Base-by-base conservation (phyloP, 2,329 filamentous ascomycete species). In the Fusarium nanum region DNA sequence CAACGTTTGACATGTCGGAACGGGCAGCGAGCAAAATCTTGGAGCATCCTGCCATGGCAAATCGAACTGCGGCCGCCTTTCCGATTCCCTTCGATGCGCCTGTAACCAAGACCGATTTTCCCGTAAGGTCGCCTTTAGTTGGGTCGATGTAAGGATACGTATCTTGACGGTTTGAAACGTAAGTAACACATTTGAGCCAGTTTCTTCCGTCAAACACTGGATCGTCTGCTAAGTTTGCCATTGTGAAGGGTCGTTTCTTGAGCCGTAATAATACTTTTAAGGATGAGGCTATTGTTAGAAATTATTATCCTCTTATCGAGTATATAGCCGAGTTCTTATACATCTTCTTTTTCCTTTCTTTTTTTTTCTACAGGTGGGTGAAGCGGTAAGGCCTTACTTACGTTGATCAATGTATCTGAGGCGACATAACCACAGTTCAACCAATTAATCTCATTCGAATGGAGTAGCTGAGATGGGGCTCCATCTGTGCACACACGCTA, bases 21-120 rank as follows among this genome's bases (percentile, higher is more conserved):
- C 88, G 84, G 0, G 87, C 87, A 5, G 79, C 82, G 6, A 90
- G 78, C 11, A 84, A 83, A 58, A 91, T 86, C 27, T 77, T 75
- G 0, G 83, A 81, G 18, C 83, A 85, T 4, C 85, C 84, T 4
- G 87, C 87, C 64, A 78, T 80, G 11, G 87, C 88, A 71, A 84
- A 90, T 6, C 85, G 82, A 20, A 86, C 73, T 1, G 86, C 86
- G 4, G 83, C 86, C 9, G 83, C 81, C 4, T 79, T 80, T 4
- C 88, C 88, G 0, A 59, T 59, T 0, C 49, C 56, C 6, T 59
- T 59, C 1, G 56, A 59, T 16, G 56, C 49, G 0, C 56, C 56
- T 0, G 56, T 56, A 5, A 59, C 22, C 0, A 59, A 18, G 41
- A 83, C 76, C 0, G 77, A 73, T 40, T 80, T 81, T 3, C 78